A percentile compares a stretch with the other conserved stretches of the same genome.
Evolutionary conservation across 2,329 filamentous ascomycete species (phyloP).

Genomic region (Didymellaceae sp.): DNA sequence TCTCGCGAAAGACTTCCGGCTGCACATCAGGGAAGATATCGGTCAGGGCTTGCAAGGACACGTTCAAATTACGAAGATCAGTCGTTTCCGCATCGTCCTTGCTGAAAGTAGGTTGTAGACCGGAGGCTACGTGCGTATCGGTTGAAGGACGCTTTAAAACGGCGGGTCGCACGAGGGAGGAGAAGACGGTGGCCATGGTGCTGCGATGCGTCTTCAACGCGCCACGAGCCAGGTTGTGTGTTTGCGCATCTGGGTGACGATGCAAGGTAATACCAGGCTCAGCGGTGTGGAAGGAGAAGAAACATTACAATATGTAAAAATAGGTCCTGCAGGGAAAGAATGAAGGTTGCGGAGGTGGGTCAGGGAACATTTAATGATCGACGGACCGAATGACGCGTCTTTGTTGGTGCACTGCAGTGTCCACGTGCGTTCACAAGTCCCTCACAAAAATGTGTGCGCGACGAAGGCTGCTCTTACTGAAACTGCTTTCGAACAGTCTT

Average conservation of each 20-base stretch:
- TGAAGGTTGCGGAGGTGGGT: conserved; percentile 1
- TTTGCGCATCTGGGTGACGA: conserved; percentile 1
- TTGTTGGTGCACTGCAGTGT: neutral
- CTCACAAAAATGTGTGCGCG: neutral
- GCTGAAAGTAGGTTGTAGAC: conserved; percentile 5
- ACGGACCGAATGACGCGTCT: conserved; percentile 10
- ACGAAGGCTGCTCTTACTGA: too few species aligned
- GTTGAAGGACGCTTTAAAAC: conserved; percentile 25
- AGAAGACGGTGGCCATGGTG: conserved; percentile 46
- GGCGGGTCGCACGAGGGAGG: conserved; percentile 42
- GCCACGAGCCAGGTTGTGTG: conserved; percentile 1
- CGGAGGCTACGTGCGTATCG: conserved; percentile 13
- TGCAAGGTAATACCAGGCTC: neutral
- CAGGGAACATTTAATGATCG: conserved; percentile 6
- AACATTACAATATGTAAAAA: conserved; percentile 4
- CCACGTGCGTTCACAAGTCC: neutral
- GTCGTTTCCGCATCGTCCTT: conserved; percentile 56
- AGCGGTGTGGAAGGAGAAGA: neutral
- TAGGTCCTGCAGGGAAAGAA: conserved; percentile 5
- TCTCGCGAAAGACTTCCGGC: conserved; percentile 81
- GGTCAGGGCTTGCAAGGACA: conserved; percentile 70
- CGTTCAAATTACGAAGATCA: conserved; percentile 73
- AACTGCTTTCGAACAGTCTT: too few species aligned
- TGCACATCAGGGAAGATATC: conserved; percentile 82
- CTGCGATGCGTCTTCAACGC: conserved; percentile 17